These are phyloP conservation scores for Leptographium lundbergii DNA, from an alignment of 2,329 filamentous ascomycete species.

Conservation along the genomic window DNA sequence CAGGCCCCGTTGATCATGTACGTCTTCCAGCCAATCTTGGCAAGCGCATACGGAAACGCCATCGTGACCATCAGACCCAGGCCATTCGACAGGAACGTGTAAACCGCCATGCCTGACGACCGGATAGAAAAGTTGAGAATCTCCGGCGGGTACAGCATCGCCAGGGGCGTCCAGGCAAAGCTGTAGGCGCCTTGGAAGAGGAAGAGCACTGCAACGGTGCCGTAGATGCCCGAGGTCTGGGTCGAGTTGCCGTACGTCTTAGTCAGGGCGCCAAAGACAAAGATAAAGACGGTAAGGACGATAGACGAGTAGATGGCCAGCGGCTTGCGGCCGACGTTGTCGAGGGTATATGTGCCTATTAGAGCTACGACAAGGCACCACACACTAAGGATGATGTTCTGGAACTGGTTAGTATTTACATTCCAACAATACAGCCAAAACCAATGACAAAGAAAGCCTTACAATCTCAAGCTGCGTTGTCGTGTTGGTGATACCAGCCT, in stretches of 20 bases:
- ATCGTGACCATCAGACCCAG: conserved; percentile 31
- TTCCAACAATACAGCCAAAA: neutral
- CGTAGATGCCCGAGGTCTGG: conserved; percentile 7
- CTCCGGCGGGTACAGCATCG: conserved; percentile 31
- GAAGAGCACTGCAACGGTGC: conserved; percentile 35
- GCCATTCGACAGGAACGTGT: conserved; percentile 26
- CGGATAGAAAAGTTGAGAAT: conserved; percentile 25
- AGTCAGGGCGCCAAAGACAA: conserved; percentile 25
- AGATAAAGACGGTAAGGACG: conserved; percentile 2
- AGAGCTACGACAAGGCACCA: conserved; percentile 10
- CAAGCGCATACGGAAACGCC: conserved; percentile 29
- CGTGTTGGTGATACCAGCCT: conserved; percentile 4
- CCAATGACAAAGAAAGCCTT: neutral
- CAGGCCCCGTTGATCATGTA: conserved; percentile 35
- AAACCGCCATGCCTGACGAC: conserved; percentile 30
- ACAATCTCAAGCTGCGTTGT: conserved; percentile 3
- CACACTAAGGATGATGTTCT: conserved; percentile 6
- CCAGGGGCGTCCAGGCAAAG: conserved; percentile 34
- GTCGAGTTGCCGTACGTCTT: neutral
- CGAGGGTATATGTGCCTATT: conserved; percentile 12
- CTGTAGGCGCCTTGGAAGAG: conserved; percentile 40
- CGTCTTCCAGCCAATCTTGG: conserved; percentile 34
- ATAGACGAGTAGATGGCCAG: neutral
- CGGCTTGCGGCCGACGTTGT: conserved; percentile 13
- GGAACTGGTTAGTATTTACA: neutral